phyloP scores from a whole-genome alignment of 2,329 filamentous ascomycete genomes.

The Rhynchosporium agropyri region DNA sequence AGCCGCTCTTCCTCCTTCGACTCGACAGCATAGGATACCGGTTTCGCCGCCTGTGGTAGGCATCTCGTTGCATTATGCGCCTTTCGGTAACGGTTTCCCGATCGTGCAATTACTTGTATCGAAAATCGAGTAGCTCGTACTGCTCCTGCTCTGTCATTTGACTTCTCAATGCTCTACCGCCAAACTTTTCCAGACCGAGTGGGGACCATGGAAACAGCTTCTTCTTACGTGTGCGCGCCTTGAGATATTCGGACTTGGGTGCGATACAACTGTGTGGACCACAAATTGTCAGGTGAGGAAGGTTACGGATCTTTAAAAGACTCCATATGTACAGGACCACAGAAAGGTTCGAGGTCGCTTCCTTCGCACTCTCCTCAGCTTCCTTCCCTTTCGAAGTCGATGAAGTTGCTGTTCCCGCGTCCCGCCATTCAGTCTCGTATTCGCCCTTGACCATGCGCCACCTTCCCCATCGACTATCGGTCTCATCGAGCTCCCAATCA shows the following conservation, averaged over 20 bases:
- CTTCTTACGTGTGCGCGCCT: slow-evolving; percentile 24
- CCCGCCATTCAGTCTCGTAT: no score
- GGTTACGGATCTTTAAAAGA: slow-evolving; percentile 29
- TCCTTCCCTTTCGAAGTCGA: no score
- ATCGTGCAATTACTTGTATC: slow-evolving; percentile 32
- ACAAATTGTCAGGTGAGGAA: slow-evolving; percentile 26
- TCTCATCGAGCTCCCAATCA: no score
- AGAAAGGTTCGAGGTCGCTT: no score
- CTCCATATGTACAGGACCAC: no score
- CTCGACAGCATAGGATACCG: background rate
- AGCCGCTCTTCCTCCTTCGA: background rate
- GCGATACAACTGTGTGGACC: slow-evolving; percentile 25
- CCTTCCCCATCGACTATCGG: no score
- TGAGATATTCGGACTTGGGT: slow-evolving; percentile 27
- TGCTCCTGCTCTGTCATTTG: slow-evolving; percentile 23
- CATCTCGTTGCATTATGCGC: slow-evolving; percentile 21
- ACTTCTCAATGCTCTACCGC: slow-evolving; percentile 16
- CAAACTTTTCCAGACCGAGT: slow-evolving; percentile 25
- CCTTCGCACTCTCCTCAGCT: no score
- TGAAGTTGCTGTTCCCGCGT: no score
- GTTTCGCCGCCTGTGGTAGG: slow-evolving; percentile 3
- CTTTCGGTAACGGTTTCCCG: slow-evolving; percentile 27
- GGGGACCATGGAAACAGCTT: slow-evolving; percentile 28
- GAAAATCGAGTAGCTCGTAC: slow-evolving; percentile 28
- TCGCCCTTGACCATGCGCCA: no score